Base-by-base conservation (phyloP, 2,329 filamentous ascomycete species). In the Ceratocystiopsis minuta region DNA sequence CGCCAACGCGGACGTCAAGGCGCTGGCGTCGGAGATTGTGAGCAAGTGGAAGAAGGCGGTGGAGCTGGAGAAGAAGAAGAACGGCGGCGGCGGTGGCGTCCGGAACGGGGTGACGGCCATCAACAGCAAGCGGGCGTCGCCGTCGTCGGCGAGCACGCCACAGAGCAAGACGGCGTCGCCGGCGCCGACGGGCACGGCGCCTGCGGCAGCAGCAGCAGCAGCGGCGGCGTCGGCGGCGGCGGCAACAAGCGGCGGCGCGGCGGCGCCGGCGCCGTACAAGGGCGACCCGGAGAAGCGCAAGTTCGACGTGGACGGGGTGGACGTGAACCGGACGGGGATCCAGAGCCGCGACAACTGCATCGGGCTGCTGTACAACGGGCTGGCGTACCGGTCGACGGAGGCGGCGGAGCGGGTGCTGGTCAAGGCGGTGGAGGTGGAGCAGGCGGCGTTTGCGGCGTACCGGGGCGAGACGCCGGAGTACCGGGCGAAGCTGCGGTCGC, bases 321-420 rank as follows among this genome's bases (percentile, higher is more conserved):
- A 87, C 52, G 72, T 74, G 52, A 74, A 78, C 49, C 73, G 85
- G 41, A 95, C 86, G 15, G 76, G 76, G 38, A 78, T 80, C 45
- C 63, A 68, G 44, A 71, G 72, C 16, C 80, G 90, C 45, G 83
- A 96, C 63, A 80, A 76, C 55, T 93, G 83, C 58, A 78, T 95
- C 48, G 86, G 85, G 39, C 71, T 98, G 36, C 73, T 98, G 59
- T 98, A 96, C 65, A 90, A 98, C 53, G 90, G 87, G 15, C 69
- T 98, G 16, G 72, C 73, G 7, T 79, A 66, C 56, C 70, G 72
- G 48, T 86, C 80, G 38, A 72, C 75, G 44, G 80, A 81, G 58
- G 74, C 81, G 24, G 57, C 83, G 20, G 76, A 77, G 42, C 67
- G 73, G 16, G 73, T 96, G 36, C 66, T 95, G 45, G 72, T 78